Evolutionary conservation across 805 yeast species (phyloP).

Genomic region (Candida pseudoglaebosa): DNA sequence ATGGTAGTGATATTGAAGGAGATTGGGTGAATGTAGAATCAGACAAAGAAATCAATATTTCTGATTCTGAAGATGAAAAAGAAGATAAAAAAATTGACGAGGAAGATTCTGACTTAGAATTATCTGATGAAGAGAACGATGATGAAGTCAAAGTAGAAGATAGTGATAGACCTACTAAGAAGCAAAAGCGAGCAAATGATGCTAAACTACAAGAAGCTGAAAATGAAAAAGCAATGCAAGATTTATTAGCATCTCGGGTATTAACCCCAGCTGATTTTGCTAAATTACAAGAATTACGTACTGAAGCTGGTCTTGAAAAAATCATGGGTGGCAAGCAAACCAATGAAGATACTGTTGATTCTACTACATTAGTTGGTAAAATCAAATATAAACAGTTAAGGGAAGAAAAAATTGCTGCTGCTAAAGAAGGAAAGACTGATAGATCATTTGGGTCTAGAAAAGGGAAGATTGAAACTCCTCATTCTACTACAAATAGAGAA

Average conservation of each 20-base stretch:
- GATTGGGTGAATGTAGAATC: conserved; percentile 90
- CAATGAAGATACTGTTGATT: conserved; percentile 86
- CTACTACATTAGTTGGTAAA: conserved; percentile 70
- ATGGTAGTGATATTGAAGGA: conserved; percentile 64
- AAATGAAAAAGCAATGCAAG: conserved; percentile 36
- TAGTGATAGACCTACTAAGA: conserved; percentile 37
- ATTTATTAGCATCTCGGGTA: conserved; percentile 67
- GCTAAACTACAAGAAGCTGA: conserved; percentile 18
- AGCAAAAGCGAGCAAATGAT: conserved; percentile 20
- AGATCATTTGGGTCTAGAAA: conserved; percentile 85
- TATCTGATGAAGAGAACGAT: conserved; percentile 16
- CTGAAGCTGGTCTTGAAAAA: conserved; percentile 82
- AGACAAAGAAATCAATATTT: conserved; percentile 66
- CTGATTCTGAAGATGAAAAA: conserved; percentile 47
- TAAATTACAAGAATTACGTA: conserved; percentile 81
- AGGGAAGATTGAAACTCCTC: conserved; percentile 72
- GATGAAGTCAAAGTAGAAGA: conserved; percentile 22
- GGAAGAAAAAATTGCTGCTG: conserved; percentile 86
- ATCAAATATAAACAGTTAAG: conserved; percentile 77
- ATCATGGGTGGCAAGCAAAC: conserved; percentile 54
- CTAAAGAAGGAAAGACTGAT: conserved; percentile 88
- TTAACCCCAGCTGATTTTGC: conserved; percentile 98
- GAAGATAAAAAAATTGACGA: conserved; percentile 32
- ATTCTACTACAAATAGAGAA: conserved; percentile 91
- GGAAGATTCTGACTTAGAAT: conserved; percentile 26